Percentiles rank a stretch among this genome's conserved stretches.
phyloP scores from a whole-genome alignment of 1,284 basidiomycete genomes.

The Papiliotrema nemorosa region DNA sequence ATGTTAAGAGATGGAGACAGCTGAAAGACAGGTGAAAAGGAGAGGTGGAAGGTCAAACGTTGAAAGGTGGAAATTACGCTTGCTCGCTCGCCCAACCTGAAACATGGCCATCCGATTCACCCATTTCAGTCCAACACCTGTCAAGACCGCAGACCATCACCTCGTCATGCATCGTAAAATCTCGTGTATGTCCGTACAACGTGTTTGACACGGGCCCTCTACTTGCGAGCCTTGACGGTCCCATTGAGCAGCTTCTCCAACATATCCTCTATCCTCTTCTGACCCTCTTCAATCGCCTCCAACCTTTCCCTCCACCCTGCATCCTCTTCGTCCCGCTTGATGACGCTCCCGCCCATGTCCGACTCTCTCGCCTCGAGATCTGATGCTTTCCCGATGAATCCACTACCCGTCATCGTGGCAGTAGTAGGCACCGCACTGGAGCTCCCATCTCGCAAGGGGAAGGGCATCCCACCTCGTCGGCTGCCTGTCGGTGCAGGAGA shows the following conservation, averaged over 20 bases:
- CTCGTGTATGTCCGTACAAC: no score
- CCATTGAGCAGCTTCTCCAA: conserved; percentile 11
- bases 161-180: no score
- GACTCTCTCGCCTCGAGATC: conserved; percentile 17
- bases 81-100: no score
- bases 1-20: neutral
- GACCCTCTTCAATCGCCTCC: conserved; percentile 37
- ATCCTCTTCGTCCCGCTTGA: conserved; percentile 13
- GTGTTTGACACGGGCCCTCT: no score
- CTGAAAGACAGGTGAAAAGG: no score
- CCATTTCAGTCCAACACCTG: no score
- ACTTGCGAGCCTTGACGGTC: neutral
- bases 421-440: neutral
- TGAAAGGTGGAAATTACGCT: no score
- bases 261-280: conserved; percentile 43
- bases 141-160: no score
- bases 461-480: neutral
- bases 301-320: conserved; percentile 20
- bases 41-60: no score
- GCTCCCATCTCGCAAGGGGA: neutral
- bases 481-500: neutral
- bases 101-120: no score
- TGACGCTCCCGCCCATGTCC: neutral
- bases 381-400: conserved; percentile 20
- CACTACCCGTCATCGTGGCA: neutral